Evolutionary conservation across 305 asterid genomes (phyloP).

Genomic region (Fraxinus nigra): DNA sequence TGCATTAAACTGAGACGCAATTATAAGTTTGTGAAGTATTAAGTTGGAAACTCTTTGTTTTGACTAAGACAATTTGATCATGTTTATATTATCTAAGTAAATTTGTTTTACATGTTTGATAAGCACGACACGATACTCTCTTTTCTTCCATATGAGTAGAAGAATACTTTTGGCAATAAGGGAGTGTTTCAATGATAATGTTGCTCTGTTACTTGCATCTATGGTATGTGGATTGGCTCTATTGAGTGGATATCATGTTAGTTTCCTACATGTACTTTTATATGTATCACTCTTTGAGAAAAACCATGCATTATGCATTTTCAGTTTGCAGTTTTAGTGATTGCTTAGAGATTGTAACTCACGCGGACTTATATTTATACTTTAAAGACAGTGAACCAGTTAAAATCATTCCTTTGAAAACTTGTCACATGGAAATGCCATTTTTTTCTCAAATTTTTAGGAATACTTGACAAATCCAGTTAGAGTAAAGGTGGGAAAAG

Average conservation of each 20-base stretch:
- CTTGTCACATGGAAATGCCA: background rate
- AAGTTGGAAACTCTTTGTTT: background rate
- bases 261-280: background rate
- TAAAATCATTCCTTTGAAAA: background rate
- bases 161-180: background rate
- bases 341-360: background rate
- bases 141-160: background rate
- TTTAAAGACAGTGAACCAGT: background rate
- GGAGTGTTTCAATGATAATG: background rate
- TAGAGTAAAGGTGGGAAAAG: slow-evolving; percentile 84
- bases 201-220: background rate
- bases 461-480: slow-evolving; percentile 85
- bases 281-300: background rate
- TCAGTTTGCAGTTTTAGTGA: background rate
- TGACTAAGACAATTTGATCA: background rate
- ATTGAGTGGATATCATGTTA: background rate
- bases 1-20: background rate
- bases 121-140: background rate
- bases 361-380: background rate
- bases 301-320: background rate
- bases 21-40: background rate
- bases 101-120: background rate
- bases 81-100: background rate
- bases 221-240: background rate
- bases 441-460: slow-evolving; percentile 30